Conservation (phyloP, 345 rosid species). For the Citrus cavaleriei region DNA sequence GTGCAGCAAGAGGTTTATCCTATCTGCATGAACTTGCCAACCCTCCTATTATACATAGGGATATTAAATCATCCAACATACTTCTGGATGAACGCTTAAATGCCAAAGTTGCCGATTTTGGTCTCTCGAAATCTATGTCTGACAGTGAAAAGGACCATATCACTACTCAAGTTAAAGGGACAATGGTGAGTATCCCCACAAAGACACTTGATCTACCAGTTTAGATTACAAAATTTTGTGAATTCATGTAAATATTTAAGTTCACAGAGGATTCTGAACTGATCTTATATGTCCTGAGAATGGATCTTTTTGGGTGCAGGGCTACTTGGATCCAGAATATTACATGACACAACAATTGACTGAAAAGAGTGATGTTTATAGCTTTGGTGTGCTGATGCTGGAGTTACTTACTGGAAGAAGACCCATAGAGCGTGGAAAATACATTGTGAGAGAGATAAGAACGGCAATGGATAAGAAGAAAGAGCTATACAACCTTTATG, state of each 20-base stretch:
- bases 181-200: slow-evolving; percentile 57
- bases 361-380: slow-evolving; percentile 91
- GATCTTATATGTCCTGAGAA: background rate
- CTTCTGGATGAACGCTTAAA: slow-evolving; percentile 68
- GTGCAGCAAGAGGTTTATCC: slow-evolving; percentile 76
- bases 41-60: slow-evolving; percentile 96
- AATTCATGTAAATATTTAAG: background rate
- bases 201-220: background rate
- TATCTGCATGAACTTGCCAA: slow-evolving; percentile 92
- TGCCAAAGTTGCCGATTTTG: slow-evolving; percentile 94
- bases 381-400: slow-evolving; percentile 84
- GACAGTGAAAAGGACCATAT: slow-evolving; percentile 63
- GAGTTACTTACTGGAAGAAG: slow-evolving; percentile 68
- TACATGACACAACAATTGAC: slow-evolving; percentile 91
- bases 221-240: background rate
- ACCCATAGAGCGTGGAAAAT: slow-evolving; percentile 77
- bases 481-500: slow-evolving; percentile 55
- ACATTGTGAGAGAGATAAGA: slow-evolving; percentile 78
- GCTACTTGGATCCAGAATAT: slow-evolving; percentile 90
- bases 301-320: slow-evolving; percentile 35
- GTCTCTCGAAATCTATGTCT: slow-evolving; percentile 72
- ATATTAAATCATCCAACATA: slow-evolving; percentile 81
- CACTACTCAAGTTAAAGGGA: slow-evolving; percentile 95
- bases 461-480: slow-evolving; percentile 51
- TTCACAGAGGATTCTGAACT: background rate